phyloP scores from a whole-genome alignment of 1,284 basidiomycete species.

The Fereydounia khargensis region DNA sequence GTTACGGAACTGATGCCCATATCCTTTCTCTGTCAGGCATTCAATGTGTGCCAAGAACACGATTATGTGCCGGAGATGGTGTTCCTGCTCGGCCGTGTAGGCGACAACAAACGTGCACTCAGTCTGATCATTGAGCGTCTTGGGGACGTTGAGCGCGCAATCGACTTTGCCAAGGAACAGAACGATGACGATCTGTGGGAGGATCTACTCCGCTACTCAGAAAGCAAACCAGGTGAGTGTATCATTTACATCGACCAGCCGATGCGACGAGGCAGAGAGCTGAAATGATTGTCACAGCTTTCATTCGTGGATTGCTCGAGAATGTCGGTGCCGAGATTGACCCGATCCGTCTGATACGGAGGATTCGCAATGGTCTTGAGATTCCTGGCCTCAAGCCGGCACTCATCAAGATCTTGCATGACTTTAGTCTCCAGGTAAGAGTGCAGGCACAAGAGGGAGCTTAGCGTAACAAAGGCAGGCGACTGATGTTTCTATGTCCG shows the following conservation, averaged over 20 bases:
- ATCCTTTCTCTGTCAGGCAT: no score
- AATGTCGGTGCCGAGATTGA: conserved; percentile 96
- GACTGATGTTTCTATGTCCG: no score
- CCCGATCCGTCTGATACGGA: conserved; percentile 85
- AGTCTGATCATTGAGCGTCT: conserved; percentile 92
- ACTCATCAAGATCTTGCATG: conserved; percentile 92
- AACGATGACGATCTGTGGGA: conserved; percentile 98
- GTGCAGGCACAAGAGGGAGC: neutral
- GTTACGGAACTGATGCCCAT: no score
- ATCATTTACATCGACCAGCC: no score
- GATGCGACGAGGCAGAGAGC: neutral
- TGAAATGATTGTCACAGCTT: conserved; percentile 62
- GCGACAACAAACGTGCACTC: conserved; percentile 90
- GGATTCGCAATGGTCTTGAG: conserved; percentile 92
- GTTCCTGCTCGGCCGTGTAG: conserved; percentile 93
- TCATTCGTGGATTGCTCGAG: conserved; percentile 86
- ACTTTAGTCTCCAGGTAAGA: conserved; percentile 74
- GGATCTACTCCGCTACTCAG: conserved; percentile 87
- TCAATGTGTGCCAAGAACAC: conserved; percentile 75
- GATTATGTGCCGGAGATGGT: conserved; percentile 96
- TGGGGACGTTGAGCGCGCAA: conserved; percentile 87
- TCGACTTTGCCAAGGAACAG: conserved; percentile 97
- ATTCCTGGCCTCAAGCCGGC: conserved; percentile 92
- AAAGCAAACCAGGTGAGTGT: conserved; percentile 75
- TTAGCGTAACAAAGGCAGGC: neutral